Evolutionary conservation across 2,329 filamentous ascomycete species (phyloP), one percentile per base, ranked within the genome.

Genomic region (Ceratocystis colombiana): DNA sequence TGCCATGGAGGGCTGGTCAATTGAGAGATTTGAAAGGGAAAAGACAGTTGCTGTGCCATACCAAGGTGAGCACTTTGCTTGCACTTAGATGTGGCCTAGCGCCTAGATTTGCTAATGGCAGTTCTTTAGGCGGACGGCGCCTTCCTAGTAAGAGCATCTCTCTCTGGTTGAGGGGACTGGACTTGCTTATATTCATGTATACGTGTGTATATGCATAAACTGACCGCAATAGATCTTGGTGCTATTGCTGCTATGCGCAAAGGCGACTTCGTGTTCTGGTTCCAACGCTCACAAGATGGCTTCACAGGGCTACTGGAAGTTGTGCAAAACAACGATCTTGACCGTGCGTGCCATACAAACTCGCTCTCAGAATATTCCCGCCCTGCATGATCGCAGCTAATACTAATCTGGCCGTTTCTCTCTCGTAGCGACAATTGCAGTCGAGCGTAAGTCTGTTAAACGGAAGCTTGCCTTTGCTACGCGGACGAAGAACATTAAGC

Each of bases 211-310:
- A 7, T 6, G 15, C 17, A 7, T 17, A 8, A 25, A 44, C 48
- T 66, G 50, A 63, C 37, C 44, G 8, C 0, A 30, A 15, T 28
- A 67, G 62, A 65, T 66, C 61, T 68, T 30, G 66, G 66, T 2
- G 48, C 37, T 10, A 66, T 68, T 17, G 33, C 64, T 12, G 63
- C 64, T 22, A 68, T 68, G 66, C 57, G 30, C 17, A 65, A 64
- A 30, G 64, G 64, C 4, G 66, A 68, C 30, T 25, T 68, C 12
- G 59, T 68, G 5, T 65, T 68, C 59, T 68, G 66, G 66, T 68
- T 62, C 20, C 63, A 68, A 25, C 46, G 66, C 8, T 63, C 41
- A 22, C 28, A 22, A 10, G 62, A n/a, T 2, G 66, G 66, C 30
- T 64, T 67, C 44, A 64, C 62, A 8, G 66, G 66, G 6, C 25